phyloP scores from a whole-genome alignment of 225 moss, liverwort and hornwort genomes.

The Bryoerythrophyllum caledonicum region DNA sequence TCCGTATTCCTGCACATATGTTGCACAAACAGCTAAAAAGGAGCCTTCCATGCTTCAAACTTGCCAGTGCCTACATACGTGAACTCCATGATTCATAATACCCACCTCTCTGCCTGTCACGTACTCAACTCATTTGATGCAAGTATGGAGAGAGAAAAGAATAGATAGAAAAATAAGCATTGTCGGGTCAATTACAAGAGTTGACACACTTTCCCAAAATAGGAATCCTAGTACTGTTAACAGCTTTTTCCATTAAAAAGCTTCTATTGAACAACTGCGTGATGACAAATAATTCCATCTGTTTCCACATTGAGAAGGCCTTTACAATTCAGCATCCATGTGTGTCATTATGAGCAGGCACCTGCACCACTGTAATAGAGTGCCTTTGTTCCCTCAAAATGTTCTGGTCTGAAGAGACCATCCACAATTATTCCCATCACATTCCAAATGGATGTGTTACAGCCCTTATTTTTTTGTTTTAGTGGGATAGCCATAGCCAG shows the following conservation, averaged over 20 bases:
- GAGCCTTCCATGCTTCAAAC: not conserved
- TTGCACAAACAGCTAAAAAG: not conserved
- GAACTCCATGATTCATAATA: constrained; percentile 16
- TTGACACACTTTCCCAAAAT: not conserved
- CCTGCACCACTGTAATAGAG: not conserved
- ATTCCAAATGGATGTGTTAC: not conserved
- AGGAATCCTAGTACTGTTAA: constrained; percentile 6
- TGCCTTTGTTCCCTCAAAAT: not conserved
- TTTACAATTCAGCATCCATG: constrained; percentile 24
- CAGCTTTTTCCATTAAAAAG: not conserved
- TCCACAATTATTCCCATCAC: not conserved
- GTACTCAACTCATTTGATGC: not conserved
- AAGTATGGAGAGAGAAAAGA: not conserved
- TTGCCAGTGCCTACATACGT: not conserved
- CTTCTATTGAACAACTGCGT: not conserved
- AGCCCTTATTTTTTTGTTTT: too few species aligned
- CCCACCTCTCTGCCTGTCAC: not conserved
- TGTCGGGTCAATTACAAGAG: constrained; percentile 6
- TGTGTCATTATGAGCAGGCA: constrained; percentile 19
- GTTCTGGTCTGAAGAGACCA: constrained; percentile 32
- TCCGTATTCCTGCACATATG: not conserved
- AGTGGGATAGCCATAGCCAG: too few species aligned
- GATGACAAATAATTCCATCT: not conserved
- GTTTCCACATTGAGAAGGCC: constrained; percentile 9
- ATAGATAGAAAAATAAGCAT: too few species aligned